Evolutionary conservation across 2,329 filamentous ascomycete species (phyloP), one percentile per base, ranked within the genome.

Genomic region (Pezizomycotina sp.): DNA sequence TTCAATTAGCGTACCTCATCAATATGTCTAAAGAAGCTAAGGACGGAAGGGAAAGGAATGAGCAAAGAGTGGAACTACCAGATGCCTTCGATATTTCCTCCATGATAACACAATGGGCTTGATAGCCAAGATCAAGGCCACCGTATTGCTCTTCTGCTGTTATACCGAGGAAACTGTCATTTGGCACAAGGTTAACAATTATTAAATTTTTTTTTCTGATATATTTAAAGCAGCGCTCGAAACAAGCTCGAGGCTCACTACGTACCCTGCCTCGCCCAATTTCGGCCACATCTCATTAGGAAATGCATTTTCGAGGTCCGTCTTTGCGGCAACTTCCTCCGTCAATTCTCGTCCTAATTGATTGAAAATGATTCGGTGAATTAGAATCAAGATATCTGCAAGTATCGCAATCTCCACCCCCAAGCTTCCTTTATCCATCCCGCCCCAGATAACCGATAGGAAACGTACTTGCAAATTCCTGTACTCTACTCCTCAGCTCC

Each of bases 81-180:
- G 77, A 86, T 2, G 86, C 86, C 40, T 86, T 69, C 38, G 78
- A 89, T 26, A 98, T 65, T 63, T 95, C 89, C 60, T 98, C 89
- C 72, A 95, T 78, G 28, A 93, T 82, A 5, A 92, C 65, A 55
- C 82, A 92, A 60, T 98, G 89, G 27, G 89, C 86, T 62, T 95
- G 86, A 59, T 95, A 98, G 7, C 89, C 89, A 73, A 95, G 77
- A 1, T 67, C 80, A 28, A 95, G 60, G 2, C 86, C 89, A 23
- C 89, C 89, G 34, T 89, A 82, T 37, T 82, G 77, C 60, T 92
- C 83, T 52, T 92, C 81, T 12, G 82, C 89, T 6, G 89, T 95
- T 52, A 93, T 80, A 41, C 89, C 89, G 18, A 95, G 68, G 50
- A 95, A 77, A 5, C 79, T 64, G 38, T n/a, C 28, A 4, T 10